Evolutionary conservation across 306 rosid genomes (phyloP), one percentile per base, ranked within the genome.

Genomic region (Calophaca sinica): DNA sequence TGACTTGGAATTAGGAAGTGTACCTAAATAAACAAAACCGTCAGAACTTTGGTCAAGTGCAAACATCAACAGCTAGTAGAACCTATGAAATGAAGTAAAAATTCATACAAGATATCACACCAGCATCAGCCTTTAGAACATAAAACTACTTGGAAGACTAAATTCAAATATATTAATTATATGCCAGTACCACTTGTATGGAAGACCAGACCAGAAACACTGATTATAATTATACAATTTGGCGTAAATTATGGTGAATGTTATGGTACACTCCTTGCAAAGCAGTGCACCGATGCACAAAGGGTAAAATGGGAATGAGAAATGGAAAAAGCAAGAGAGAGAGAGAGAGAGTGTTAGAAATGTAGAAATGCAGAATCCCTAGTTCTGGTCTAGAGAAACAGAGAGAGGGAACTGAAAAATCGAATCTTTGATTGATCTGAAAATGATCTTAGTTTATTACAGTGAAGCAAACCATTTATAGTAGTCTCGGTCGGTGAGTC

Each of bases 1-100:
- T 96, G 99, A 64, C 88, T 76, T 66, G 98, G 76, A 78, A 96
- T 84, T 12, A 38, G 12, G 0, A 89, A 31, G 81, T 96, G 99
- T 58, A 87, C 92, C 99, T 96, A 81, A 73, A 58, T 70, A 76
- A 74, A 48, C 80, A 76, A 66, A 68, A 60, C n/a, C 28, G 41
- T 73, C 45, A 84, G 75, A 58, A 68, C 28, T 44, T 39, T 49
- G 49, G 20, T 41, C 72, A 59, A 72, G 50, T 26, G 42, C 50
- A 59, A 42, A 53, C 55, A 70, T 26, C 38, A 10, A 68, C 38
- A 38, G 38, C 63, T 69, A 6, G 75, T 74, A 5, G 72, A 74
- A 49, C 9, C 28, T 31, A 44, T 35, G 42, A 67, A 42, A 51
- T 41, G 48, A 29, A 61, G 57, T 46, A 31, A 54, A 67, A 50